Evolutionary conservation across 805 yeast species (phyloP), one percentile per base, ranked within the genome.

Genomic region (Zygosaccharomyces gambellarensis): DNA sequence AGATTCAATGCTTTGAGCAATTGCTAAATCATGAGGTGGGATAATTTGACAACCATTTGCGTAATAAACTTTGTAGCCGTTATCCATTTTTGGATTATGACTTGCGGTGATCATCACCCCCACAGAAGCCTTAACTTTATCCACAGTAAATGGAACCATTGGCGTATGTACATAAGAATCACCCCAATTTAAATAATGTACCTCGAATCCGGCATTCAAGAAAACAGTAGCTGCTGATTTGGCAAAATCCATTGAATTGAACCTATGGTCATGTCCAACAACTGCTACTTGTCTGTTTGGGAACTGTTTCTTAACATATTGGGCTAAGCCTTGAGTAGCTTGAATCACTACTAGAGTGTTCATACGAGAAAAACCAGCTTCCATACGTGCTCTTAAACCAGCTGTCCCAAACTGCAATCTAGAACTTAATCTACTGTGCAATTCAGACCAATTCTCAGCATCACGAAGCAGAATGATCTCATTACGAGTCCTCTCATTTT

Each of bases 81-180:
- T 90, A 63, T 90, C 97, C 58, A 78, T 72, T 30, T 85, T 85
- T 1, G 94, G 92, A 62, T 86, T 86, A 62, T 87, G 95, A 46
- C 94, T 85, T 1, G 96, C 96, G 0, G 96, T 89, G 27, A 90
- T 80, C 97, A 90, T 90, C 1, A 92, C 85, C 21, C 98, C 99
- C 45, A 83, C 87, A 0, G 83, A 72, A 0, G 96, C 87, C 0
- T 68, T 55, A 48, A 69, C 75, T 27, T 71, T 60, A 54, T 86
- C 87, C 23, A 92, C 84, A 0, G 86, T 81, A 67, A 87, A 92
- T 1, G 99, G 98, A 1, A 92, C 97, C 64, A 89, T 68, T 1
- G 99, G 99, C 0, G 99, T 92, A 51, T 90, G 96, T 1, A 79
- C 83, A 36, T 71, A 60, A 2, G 59, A 50, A 10, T 64, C 70